These are phyloP conservation scores for Achaetomiella virescens DNA, from an alignment of 495 filamentous ascomycete genomes.

Conservation along the genomic window DNA sequence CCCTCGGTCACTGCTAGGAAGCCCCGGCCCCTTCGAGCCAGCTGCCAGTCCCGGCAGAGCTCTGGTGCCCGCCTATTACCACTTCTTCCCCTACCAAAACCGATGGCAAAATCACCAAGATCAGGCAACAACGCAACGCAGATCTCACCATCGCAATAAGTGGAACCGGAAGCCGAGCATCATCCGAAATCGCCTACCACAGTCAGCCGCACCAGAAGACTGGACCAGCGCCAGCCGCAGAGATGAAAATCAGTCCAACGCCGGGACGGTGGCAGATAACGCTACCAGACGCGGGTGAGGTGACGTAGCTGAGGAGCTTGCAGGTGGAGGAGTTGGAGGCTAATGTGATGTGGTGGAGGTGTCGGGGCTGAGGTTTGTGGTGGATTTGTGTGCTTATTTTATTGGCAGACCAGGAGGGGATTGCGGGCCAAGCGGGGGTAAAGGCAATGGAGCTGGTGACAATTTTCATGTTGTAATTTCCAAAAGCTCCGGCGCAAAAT, in stretches of 20 bases:
- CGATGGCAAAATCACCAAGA: no score
- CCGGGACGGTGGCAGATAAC: constrained; percentile 18
- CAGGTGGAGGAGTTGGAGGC: constrained; percentile 9
- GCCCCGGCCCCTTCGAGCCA: no score
- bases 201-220: neutral
- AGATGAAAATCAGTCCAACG: constrained; percentile 25
- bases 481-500: no score
- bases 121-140: no score
- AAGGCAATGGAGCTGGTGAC: neutral
- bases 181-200: neutral
- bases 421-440: neutral
- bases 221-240: constrained; percentile 13
- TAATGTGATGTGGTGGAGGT: constrained; percentile 11
- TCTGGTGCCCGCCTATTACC: no score
- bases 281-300: neutral
- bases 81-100: no score
- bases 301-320: neutral
- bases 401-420: no score
- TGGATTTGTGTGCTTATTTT: constrained; percentile 18
- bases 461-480: no score
- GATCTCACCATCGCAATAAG: no score
- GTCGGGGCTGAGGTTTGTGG: constrained; percentile 22
- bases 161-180: no score
- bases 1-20: no score
- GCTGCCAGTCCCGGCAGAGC: no score